phyloP scores from a whole-genome alignment of 768 basidiomycete species.

The Leucogyrophana mollusca region DNA sequence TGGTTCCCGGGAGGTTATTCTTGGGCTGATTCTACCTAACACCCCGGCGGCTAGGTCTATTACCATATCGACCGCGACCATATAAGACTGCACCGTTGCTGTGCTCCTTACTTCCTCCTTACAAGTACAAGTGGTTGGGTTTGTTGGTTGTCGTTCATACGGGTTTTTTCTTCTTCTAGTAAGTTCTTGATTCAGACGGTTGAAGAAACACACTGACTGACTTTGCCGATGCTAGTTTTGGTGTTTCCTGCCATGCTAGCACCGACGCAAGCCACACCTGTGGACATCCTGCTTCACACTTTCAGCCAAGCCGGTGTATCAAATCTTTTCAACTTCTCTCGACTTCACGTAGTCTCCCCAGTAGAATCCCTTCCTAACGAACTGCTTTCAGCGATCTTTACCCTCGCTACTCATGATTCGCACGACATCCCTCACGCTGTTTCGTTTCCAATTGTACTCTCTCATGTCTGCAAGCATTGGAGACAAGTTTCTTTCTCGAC shows the following conservation, averaged over 20 bases:
- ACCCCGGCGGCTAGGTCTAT: not conserved
- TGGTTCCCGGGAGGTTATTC: not conserved
- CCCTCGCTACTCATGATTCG: constrained; percentile 24
- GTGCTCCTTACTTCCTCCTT: too few relatives aligned
- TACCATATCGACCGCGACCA: not conserved
- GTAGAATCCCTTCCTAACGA: constrained; percentile 32
- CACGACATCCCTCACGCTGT: constrained; percentile 24
- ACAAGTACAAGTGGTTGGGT: too few relatives aligned
- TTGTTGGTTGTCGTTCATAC: too few relatives aligned
- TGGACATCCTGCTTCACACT: too few relatives aligned
- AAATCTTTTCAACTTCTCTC: not conserved
- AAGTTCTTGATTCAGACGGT: not conserved
- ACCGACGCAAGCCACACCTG: too few relatives aligned
- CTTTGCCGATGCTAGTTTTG: not conserved
- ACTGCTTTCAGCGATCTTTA: constrained; percentile 35
- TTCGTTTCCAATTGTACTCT: constrained; percentile 32
- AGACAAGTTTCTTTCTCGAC: constrained; percentile 44
- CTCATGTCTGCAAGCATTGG: constrained; percentile 53
- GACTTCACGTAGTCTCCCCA: not conserved
- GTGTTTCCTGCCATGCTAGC: not conserved
- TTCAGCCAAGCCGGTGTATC: not conserved
- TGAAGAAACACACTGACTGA: not conserved
- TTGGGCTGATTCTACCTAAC: not conserved
- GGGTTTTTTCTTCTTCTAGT: not conserved
- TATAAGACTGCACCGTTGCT: too few relatives aligned